Conservation (phyloP, 2,329 filamentous ascomycete species). For the Coniochaeta prunicola region DNA sequence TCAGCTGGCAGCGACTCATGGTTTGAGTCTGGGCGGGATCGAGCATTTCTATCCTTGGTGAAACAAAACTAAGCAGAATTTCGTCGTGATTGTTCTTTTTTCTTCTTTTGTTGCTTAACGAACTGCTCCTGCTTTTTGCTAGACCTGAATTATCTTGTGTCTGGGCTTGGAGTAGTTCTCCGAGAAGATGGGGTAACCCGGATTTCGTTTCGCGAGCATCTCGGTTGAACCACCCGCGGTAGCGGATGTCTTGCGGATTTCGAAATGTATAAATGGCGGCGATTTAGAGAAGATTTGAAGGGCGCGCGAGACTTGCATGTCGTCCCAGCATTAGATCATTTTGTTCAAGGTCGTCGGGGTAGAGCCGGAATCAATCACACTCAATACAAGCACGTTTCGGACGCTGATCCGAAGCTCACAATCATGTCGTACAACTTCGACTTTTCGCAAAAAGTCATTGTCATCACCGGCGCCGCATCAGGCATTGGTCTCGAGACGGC, state of each 20-base stretch:
- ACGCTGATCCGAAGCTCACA: background rate
- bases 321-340: too few species aligned
- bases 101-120: background rate
- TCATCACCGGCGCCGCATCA: conserved; percentile 38
- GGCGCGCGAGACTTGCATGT: too few species aligned
- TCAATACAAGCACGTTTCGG: too few species aligned
- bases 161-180: background rate
- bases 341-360: background rate
- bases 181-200: background rate
- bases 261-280: background rate
- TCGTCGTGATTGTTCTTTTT: background rate
- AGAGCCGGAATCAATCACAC: background rate
- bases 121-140: background rate
- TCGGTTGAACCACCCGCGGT: background rate
- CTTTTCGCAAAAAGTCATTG: conserved; percentile 30
- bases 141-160: background rate
- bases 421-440: background rate
- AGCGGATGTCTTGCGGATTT: background rate
- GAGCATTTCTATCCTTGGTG: background rate
- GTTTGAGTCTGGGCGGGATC: background rate
- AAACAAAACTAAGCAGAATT: too few species aligned
- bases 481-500: conserved; percentile 44
- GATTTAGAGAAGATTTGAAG: too few species aligned
- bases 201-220: background rate
- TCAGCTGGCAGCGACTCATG: background rate